A percentile compares a stretch with the other conserved stretches of the same genome.
Conservation (phyloP, 2,329 filamentous ascomycete genomes). For the Colletotrichum cereale region DNA sequence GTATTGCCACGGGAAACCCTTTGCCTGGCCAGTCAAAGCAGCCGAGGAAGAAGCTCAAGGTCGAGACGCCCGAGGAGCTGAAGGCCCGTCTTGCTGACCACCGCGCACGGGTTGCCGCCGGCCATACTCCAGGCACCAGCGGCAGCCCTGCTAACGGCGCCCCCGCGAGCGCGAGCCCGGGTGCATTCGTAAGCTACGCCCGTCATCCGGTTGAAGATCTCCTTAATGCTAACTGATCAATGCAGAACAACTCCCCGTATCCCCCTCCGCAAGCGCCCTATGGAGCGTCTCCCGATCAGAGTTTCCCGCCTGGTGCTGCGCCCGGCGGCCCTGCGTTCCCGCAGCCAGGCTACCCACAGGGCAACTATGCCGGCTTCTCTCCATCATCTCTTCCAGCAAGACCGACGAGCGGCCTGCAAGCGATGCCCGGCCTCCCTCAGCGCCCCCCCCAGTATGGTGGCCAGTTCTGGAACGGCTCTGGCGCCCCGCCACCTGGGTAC, state of each 20-base stretch:
- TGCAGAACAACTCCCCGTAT: slow-evolving; percentile 56
- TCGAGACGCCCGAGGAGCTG: slow-evolving; percentile 81
- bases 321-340: slow-evolving; percentile 41
- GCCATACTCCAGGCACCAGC: slow-evolving; percentile 62
- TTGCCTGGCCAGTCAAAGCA: slow-evolving; percentile 76
- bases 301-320: slow-evolving; percentile 48
- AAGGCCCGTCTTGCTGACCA: slow-evolving; percentile 85
- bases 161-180: slow-evolving; percentile 59
- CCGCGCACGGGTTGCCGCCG: slow-evolving; percentile 75
- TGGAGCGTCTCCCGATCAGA: slow-evolving; percentile 49
- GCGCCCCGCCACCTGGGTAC: slow-evolving; percentile 49
- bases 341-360: slow-evolving; percentile 32
- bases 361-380: slow-evolving; percentile 47
- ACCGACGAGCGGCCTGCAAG: slow-evolving; percentile 55
- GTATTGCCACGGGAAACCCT: slow-evolving; percentile 86
- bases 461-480: slow-evolving; percentile 46
- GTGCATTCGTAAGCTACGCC: slow-evolving; percentile 68
- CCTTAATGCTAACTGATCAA: slow-evolving; percentile 41
- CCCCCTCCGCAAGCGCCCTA: slow-evolving; percentile 50
- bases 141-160: slow-evolving; percentile 60
- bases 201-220: not conserved
- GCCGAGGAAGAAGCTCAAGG: slow-evolving; percentile 77
- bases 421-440: slow-evolving; percentile 58
- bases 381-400: slow-evolving; percentile 60
- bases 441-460: slow-evolving; percentile 57